Conservation (phyloP, 345 rosid genomes). For the Ricinus communis region DNA sequence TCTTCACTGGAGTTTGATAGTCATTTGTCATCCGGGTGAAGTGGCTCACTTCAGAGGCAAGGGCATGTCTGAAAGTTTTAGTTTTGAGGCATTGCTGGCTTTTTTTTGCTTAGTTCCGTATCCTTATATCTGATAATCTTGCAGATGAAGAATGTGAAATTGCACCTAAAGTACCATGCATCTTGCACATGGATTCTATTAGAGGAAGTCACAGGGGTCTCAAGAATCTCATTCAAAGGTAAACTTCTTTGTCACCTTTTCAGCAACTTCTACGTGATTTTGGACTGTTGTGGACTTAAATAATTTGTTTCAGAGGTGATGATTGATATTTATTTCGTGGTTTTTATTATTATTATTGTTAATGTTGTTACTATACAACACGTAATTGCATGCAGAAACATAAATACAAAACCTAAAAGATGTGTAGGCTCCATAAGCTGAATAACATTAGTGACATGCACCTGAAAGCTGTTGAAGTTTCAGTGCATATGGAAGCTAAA, state of each 20-base stretch:
- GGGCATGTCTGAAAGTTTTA: conserved; percentile 16
- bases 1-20: conserved; percentile 97
- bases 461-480: too few species aligned
- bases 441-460: too few species aligned
- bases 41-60: conserved; percentile 57
- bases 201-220: conserved; percentile 94
- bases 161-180: conserved; percentile 67
- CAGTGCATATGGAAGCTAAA: too few species aligned
- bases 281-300: neutral
- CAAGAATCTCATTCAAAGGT: conserved; percentile 89
- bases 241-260: conserved; percentile 14
- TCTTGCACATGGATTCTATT: conserved; percentile 96
- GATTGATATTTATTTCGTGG: neutral
- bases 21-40: conserved; percentile 91
- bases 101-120: neutral
- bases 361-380: too few species aligned
- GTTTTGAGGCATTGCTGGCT: conserved; percentile 9
- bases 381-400: too few species aligned
- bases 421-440: too few species aligned
- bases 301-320: neutral
- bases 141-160: conserved; percentile 55
- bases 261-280: neutral
- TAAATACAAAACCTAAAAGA: too few species aligned
- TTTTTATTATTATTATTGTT: neutral
- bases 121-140: conserved; percentile 22